These are phyloP conservation scores for Boechera retrofracta DNA, from an alignment of 345 rosid genomes.

Conservation along the genomic window DNA sequence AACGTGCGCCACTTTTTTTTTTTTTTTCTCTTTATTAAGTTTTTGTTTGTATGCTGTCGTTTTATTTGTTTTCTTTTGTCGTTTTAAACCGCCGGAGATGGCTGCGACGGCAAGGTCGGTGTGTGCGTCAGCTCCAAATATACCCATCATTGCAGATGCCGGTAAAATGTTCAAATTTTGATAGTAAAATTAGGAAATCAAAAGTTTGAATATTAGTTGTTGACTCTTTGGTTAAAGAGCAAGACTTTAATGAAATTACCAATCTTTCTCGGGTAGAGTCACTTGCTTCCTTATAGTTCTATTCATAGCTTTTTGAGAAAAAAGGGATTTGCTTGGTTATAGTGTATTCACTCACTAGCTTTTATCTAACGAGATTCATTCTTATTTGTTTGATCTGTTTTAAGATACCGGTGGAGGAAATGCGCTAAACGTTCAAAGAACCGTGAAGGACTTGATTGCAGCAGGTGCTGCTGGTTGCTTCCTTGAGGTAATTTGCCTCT, in stretches of 20 bases:
- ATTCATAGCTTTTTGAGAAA: background rate
- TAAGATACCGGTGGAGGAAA: slow-evolving; percentile 62
- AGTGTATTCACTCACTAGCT: background rate
- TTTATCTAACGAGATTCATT: background rate
- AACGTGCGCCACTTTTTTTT: slow-evolving; percentile 34
- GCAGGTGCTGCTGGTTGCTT: slow-evolving; percentile 70
- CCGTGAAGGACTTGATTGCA: slow-evolving; percentile 57
- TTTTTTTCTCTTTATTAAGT: background rate
- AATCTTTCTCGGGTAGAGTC: background rate
- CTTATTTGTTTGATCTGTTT: background rate
- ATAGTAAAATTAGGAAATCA: background rate
- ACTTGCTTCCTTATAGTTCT: background rate
- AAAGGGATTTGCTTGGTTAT: background rate
- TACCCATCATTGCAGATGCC: slow-evolving; percentile 55
- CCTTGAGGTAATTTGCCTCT: slow-evolving; percentile 54
- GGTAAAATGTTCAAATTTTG: slow-evolving; percentile 30
- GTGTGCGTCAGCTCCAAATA: slow-evolving; percentile 53
- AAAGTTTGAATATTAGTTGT: background rate
- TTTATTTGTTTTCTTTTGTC: slow-evolving; percentile 22
- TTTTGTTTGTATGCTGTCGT: background rate
- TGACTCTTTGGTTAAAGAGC: background rate
- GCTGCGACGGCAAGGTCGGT: slow-evolving; percentile 54
- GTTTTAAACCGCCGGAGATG: slow-evolving; percentile 58
- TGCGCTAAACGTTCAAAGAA: slow-evolving; percentile 64
- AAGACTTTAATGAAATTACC: background rate